Percentiles rank a stretch among this genome's conserved stretches.
These are phyloP conservation scores for Verbascum thapsus DNA, from an alignment of 257 asterid genomes.

Conservation along the genomic window DNA sequence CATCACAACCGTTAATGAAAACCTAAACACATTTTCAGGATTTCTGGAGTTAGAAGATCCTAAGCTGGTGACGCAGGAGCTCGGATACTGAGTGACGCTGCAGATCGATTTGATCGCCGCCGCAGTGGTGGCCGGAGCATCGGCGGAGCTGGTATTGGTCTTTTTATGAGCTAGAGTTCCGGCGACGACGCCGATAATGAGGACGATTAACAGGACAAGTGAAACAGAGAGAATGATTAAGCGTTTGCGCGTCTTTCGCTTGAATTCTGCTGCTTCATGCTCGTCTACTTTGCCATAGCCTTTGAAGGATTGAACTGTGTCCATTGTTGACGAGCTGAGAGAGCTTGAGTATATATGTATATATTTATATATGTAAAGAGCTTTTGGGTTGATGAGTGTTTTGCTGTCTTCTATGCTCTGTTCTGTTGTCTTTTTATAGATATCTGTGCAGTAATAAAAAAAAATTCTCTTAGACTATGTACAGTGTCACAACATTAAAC, in stretches of 20 bases:
- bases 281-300: conserved; percentile 85
- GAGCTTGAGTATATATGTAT: too few species aligned
- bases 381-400: background rate
- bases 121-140: conserved; percentile 11
- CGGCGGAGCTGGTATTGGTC: conserved; percentile 22
- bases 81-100: conserved; percentile 51
- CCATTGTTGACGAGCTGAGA: conserved; percentile 41
- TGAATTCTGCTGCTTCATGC: conserved; percentile 55
- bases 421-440: conserved; percentile 15
- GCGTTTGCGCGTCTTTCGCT: conserved; percentile 60
- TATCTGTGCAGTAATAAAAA: background rate
- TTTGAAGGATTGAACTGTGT: conserved; percentile 66
- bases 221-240: conserved; percentile 52
- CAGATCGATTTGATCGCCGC: conserved; percentile 64
- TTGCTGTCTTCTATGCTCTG: background rate
- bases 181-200: conserved; percentile 57
- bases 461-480: too few species aligned
- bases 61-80: conserved; percentile 53
- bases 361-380: background rate
- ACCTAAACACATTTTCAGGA: conserved; percentile 57
- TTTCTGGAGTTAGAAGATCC: conserved; percentile 45
- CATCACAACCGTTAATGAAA: conserved; percentile 47
- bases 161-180: conserved; percentile 53
- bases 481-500: too few species aligned
- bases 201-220: conserved; percentile 32